Evolutionary conservation across 2,329 filamentous ascomycete species (phyloP), one percentile per base, ranked within the genome.

Genomic region (Beauveria varroae): DNA sequence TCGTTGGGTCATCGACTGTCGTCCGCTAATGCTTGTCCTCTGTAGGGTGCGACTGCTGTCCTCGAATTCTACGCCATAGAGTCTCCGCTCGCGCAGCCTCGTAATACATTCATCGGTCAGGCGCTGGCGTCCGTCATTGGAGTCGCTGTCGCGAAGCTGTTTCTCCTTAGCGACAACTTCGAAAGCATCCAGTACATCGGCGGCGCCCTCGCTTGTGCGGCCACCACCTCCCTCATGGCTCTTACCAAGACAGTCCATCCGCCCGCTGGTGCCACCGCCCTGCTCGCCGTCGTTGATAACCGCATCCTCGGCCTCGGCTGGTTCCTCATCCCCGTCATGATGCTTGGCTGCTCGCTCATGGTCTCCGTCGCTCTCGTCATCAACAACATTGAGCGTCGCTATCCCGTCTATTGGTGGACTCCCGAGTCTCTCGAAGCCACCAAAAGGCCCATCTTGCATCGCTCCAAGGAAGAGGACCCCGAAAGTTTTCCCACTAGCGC

Each of bases 191-290:
- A 81, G 34, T 89, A 85, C 81, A 68, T 90, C 0, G 87, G 80
- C 1, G 88, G 85, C 12, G 82, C 87, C 12, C 72, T 91, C 0
- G 77, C 86, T 1, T 90, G 87, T 65, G 87, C 85, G 0, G 70
- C 80, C 3, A 81, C 88, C 0, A 88, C 84, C 0, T 76, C 81
- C 1, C 62, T 84, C 61, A 92, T 91, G 89, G 80, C 79, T 0
- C 67, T 90, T 24, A 91, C 88, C 1, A 87, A 86, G 57, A 91
- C 88, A 0, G 79, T 89, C 0, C 87, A 92, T 65, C 89, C 89
- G 0, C 89, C 89, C 0, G 89, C 87, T 0, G 89, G 89, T 5
- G 88, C 89, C 9, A 92, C 88, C 0, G 88, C 87, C 0, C 73
- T 93, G 1, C 74, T 92, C 28, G 87, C 87, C 0, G 86, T 88